Evolutionary conservation across 176 grass and related monocot species (phyloP).

Genomic region (Phoenix roebelenii): DNA sequence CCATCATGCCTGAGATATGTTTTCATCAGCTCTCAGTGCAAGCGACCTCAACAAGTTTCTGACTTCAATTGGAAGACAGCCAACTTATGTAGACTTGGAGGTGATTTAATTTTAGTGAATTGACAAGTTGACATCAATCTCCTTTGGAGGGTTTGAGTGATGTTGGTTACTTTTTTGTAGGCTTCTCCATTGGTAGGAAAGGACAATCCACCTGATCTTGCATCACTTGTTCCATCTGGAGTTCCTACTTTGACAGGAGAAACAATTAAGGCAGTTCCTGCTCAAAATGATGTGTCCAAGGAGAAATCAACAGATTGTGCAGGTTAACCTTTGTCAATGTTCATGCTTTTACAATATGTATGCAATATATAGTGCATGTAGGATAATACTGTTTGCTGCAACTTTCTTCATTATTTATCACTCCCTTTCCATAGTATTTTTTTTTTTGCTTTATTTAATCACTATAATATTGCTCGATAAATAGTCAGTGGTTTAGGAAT

Average conservation of each 20-base stretch:
- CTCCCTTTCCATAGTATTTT: no score
- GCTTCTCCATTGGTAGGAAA: slow-evolving; percentile 66
- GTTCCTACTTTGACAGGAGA: slow-evolving; percentile 24
- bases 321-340: slow-evolving; percentile 30
- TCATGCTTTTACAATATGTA: background rate
- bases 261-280: slow-evolving; percentile 30
- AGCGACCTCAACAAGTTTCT: slow-evolving; percentile 88
- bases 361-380: background rate
- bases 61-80: slow-evolving; percentile 65
- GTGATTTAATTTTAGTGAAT: slow-evolving; percentile 32
- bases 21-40: slow-evolving; percentile 58
- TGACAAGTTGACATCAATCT: slow-evolving; percentile 10
- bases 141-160: slow-evolving; percentile 4
- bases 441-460: no score
- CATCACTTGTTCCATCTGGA: slow-evolving; percentile 56
- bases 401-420: background rate
- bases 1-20: slow-evolving; percentile 17
- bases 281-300: slow-evolving; percentile 32
- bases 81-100: slow-evolving; percentile 83
- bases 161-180: slow-evolving; percentile 36
- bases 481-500: no score
- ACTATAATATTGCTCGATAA: no score
- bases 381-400: background rate
- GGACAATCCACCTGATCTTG: slow-evolving; percentile 87
- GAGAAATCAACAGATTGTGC: slow-evolving; percentile 19